Percentiles rank a stretch among this genome's conserved stretches.
Conservation (phyloP, 2,329 filamentous ascomycete genomes). For the Sarocladiaceae sp. region DNA sequence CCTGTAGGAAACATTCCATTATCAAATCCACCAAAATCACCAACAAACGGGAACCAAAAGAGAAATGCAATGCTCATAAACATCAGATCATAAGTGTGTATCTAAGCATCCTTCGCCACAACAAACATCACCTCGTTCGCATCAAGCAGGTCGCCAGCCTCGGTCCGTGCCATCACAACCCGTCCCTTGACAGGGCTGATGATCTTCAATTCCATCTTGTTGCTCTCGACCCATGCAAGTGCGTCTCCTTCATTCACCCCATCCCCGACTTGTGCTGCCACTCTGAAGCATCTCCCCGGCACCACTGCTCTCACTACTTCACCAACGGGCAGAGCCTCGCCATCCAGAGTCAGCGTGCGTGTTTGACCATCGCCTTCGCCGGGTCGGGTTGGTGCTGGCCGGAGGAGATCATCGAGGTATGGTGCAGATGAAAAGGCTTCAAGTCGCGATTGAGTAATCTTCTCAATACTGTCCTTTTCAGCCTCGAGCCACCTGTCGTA, state of each 20-base stretch:
- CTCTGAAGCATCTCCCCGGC: constrained; percentile 28
- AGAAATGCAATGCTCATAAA: background rate
- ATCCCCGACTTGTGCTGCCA: constrained; percentile 19
- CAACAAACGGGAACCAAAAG: too few relatives aligned
- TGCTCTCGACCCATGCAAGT: constrained; percentile 26
- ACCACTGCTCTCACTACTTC: constrained; percentile 24
- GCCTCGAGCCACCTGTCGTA: constrained; percentile 26
- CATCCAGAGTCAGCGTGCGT: constrained; percentile 3
- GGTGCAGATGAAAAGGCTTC: constrained; percentile 20
- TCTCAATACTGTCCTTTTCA: constrained; percentile 21
- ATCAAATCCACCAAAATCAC: too few relatives aligned
- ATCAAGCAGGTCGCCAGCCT: constrained; percentile 23
- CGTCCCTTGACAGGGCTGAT: constrained; percentile 21
- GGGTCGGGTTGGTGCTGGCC: constrained; percentile 14
- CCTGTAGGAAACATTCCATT: too few relatives aligned
- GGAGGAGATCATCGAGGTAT: constrained; percentile 22
- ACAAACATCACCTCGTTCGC: constrained; percentile 21
- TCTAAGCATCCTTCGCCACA: constrained; percentile 13
- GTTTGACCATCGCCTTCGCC: constrained; percentile 11
- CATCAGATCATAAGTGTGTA: background rate
- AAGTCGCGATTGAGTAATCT: constrained; percentile 16
- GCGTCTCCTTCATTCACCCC: constrained; percentile 21
- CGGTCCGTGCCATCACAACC: constrained; percentile 14
- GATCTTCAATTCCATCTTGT: constrained; percentile 32
- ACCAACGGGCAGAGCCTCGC: constrained; percentile 11